Evolutionary conservation across 2,329 filamentous ascomycete species (phyloP), one percentile per base, ranked within the genome.

Genomic region (Fusarium sp.): DNA sequence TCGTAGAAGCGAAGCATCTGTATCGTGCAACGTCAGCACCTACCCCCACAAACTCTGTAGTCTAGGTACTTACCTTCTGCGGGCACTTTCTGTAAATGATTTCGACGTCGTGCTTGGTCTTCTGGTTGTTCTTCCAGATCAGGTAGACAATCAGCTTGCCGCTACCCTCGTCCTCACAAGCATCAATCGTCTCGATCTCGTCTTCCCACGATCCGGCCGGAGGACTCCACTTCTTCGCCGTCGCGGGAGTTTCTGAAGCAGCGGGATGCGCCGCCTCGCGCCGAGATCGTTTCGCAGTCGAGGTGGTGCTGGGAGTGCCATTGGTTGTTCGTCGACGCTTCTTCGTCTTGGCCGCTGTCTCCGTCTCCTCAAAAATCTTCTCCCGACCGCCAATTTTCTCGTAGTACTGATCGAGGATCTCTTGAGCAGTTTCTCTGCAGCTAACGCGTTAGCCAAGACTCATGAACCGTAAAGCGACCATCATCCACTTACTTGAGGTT

Each of bases 171-270:
- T 93, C 89, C 72, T 93, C 88, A 59, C 92, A 91, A 1, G 91
- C 92, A 69, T 94, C 92, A 33, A 96, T 89, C 2, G 83, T 83
- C 21, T 87, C 84, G 24, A 95, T 88, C 4, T 92, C 84, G 13
- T 93, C 88, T 70, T 96, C 93, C 93, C 93, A 96, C 33, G 86
- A 90, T 9, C 92, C 92, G 3, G 86, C 83, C 1, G 93, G 93
- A 3, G 91, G 90, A 58, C 85, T 87, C 87, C 91, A 94, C 55
- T 80, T 79, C 56, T 80, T 81, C 4, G 76, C 76, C 28, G 81
- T 82, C 2, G 80, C 79, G 0, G 88, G 85, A 0, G 87, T 83
- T 10, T 84, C 84, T 15, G 81, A 75, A 3, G 84, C 82, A 4
- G 73, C 76, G 0, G 87, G 87, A 67, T 90, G 84, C 50, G 82